Conservation (phyloP, 1,139 yeast genomes). For the Geotrichum candidum region DNA sequence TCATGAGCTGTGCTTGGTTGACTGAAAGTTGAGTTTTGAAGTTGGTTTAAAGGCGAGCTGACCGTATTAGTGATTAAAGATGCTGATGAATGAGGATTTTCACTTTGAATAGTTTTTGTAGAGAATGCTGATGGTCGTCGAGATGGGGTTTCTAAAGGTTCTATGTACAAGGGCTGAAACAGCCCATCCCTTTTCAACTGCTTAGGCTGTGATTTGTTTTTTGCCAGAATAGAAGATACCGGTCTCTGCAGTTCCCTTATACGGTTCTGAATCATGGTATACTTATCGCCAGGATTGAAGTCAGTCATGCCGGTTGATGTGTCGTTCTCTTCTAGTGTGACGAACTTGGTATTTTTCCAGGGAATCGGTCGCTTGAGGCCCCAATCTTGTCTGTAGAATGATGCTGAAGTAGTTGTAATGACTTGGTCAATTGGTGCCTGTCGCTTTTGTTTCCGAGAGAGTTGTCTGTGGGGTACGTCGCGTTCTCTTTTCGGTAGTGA, state of each 20-base stretch:
- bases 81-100: background rate
- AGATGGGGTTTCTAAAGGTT: background rate
- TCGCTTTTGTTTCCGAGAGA: background rate
- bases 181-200: background rate
- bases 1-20: background rate
- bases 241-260: conserved; percentile 45
- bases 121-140: background rate
- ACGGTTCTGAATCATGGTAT: conserved; percentile 42
- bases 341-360: conserved; percentile 39
- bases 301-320: conserved; percentile 45
- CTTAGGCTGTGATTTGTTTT: background rate
- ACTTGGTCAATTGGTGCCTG: conserved; percentile 45
- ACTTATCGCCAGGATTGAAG: conserved; percentile 45
- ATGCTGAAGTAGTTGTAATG: conserved; percentile 46
- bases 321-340: conserved; percentile 45
- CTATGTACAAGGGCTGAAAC: background rate
- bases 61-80: background rate
- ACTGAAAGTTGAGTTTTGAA: background rate
- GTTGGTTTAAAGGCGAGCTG: background rate
- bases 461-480: background rate
- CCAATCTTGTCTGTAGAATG: conserved; percentile 47
- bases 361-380: conserved; percentile 51
- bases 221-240: conserved; percentile 23
- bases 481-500: background rate
- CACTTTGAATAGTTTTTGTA: background rate